Evolutionary conservation across 768 basidiomycete genomes (phyloP).

Genomic region (Tylopilus cervinicoccineus): DNA sequence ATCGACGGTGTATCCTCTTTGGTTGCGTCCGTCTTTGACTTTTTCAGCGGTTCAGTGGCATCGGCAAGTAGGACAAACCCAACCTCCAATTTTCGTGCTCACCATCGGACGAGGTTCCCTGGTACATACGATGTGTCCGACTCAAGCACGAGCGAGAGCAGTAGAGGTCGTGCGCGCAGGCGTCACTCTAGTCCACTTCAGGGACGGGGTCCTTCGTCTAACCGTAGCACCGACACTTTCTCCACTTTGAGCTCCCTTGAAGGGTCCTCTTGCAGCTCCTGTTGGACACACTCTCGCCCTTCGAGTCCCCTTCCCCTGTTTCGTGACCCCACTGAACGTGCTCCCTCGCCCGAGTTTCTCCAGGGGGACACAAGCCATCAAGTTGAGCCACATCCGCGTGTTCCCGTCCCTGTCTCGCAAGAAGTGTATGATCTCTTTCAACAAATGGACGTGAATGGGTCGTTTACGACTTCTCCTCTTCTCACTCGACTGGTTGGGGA

Average conservation of each 20-base stretch:
- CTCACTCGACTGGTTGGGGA: conserved; percentile 37
- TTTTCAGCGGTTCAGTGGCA: conserved; percentile 2
- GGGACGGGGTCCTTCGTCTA: conserved; percentile 14
- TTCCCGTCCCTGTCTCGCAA: conserved; percentile 11
- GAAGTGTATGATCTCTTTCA: conserved; percentile 36
- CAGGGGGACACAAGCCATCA: neutral
- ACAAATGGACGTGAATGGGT: conserved; percentile 45
- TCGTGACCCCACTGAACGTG: conserved; percentile 26
- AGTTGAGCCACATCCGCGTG: neutral
- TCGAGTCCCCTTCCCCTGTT: conserved; percentile 21
- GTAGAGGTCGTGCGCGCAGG: conserved; percentile 1
- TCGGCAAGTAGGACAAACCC: neutral
- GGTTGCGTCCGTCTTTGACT: conserved; percentile 14
- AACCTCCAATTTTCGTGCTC: neutral
- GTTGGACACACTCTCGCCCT: conserved; percentile 28
- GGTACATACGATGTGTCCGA: conserved; percentile 20
- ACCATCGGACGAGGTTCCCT: conserved; percentile 8
- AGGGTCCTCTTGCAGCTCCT: conserved; percentile 33
- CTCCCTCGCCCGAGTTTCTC: conserved; percentile 32
- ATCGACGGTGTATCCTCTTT: conserved; percentile 16
- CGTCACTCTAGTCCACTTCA: neutral
- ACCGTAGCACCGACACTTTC: conserved; percentile 33
- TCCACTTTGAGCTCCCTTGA: conserved; percentile 50
- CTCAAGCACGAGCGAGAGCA: conserved; percentile 2
- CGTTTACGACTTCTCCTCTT: conserved; percentile 35